phyloP scores from a whole-genome alignment of 352 stramenopile genomes.

The Pythium biforme region DNA sequence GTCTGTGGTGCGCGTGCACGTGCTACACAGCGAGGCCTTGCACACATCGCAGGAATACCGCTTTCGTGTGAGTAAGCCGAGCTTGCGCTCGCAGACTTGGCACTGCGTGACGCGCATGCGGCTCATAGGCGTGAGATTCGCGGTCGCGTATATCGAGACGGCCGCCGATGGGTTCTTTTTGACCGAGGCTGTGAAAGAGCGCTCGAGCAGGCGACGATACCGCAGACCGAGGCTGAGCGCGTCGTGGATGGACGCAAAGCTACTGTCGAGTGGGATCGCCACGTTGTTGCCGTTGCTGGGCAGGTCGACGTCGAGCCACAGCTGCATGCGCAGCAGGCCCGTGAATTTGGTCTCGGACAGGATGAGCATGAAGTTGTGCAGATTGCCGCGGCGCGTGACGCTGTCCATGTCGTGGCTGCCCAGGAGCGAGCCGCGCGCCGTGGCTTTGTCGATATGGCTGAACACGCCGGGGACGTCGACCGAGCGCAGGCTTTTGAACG shows the following conservation, averaged over 20 bases:
- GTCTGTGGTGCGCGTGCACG: slow-evolving; percentile 57
- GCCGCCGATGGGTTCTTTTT: slow-evolving; percentile 30
- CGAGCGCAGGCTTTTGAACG: slow-evolving; percentile 64
- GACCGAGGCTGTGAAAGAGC: slow-evolving; percentile 34
- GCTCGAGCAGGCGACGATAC: slow-evolving; percentile 62
- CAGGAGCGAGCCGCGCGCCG: slow-evolving; percentile 36
- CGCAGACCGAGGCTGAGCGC: slow-evolving; percentile 63
- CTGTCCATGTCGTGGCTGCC: slow-evolving; percentile 13
- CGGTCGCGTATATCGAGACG: slow-evolving; percentile 28
- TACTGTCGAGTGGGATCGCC: slow-evolving; percentile 7
- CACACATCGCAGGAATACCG: slow-evolving; percentile 68
- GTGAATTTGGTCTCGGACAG: slow-evolving; percentile 56
- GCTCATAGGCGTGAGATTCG: slow-evolving; percentile 32
- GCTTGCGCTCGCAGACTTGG: slow-evolving; percentile 58
- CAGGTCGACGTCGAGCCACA: slow-evolving; percentile 73
- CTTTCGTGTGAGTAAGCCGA: slow-evolving; percentile 59
- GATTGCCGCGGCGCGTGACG: slow-evolving; percentile 43
- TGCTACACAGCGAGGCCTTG: slow-evolving; percentile 57
- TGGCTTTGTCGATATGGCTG: slow-evolving; percentile 44
- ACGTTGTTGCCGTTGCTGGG: slow-evolving; percentile 11
- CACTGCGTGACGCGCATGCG: slow-evolving; percentile 48
- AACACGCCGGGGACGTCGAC: slow-evolving; percentile 30
- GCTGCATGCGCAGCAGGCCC: slow-evolving; percentile 61
- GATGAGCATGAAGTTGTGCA: slow-evolving; percentile 63
- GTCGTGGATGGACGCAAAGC: slow-evolving; percentile 56